Evolutionary conservation across 495 filamentous ascomycete species (phyloP).

Genomic region (Aspergillus sclerotioniger): DNA sequence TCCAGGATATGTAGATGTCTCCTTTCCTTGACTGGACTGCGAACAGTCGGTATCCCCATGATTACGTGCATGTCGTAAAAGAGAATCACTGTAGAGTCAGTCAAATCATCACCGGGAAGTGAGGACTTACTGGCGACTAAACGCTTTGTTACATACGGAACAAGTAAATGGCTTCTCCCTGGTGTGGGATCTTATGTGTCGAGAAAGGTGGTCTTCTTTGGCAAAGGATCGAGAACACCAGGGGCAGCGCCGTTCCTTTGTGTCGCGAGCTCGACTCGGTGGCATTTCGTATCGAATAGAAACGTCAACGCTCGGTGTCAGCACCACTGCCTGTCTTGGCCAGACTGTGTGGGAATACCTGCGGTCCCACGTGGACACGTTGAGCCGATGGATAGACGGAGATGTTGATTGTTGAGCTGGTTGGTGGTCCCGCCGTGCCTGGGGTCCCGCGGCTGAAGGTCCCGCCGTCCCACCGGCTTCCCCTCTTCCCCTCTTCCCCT

Average conservation of each 20-base stretch:
- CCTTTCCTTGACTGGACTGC: background rate
- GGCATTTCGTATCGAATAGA: background rate
- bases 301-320: too few relatives aligned
- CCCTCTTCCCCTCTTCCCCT: background rate
- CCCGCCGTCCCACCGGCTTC: background rate
- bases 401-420: too few relatives aligned
- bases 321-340: too few relatives aligned
- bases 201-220: constrained; percentile 31
- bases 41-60: background rate
- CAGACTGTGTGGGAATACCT: too few relatives aligned
- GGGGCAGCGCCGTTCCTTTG: constrained; percentile 21
- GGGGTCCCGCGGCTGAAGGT: background rate
- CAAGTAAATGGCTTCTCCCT: constrained; percentile 36
- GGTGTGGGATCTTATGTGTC: constrained; percentile 34
- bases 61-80: constrained; percentile 20
- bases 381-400: too few relatives aligned
- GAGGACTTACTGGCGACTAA: constrained; percentile 25
- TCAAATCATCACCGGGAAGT: background rate
- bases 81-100: constrained; percentile 16
- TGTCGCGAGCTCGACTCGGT: background rate
- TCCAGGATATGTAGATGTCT: background rate
- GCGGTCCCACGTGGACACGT: too few relatives aligned
- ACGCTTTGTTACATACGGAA: constrained; percentile 23
- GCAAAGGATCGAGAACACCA: constrained; percentile 28
- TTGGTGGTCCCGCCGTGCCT: too few relatives aligned